Conservation (phyloP, 805 yeast species). For the Schizosaccharomyces octosporus region DNA sequence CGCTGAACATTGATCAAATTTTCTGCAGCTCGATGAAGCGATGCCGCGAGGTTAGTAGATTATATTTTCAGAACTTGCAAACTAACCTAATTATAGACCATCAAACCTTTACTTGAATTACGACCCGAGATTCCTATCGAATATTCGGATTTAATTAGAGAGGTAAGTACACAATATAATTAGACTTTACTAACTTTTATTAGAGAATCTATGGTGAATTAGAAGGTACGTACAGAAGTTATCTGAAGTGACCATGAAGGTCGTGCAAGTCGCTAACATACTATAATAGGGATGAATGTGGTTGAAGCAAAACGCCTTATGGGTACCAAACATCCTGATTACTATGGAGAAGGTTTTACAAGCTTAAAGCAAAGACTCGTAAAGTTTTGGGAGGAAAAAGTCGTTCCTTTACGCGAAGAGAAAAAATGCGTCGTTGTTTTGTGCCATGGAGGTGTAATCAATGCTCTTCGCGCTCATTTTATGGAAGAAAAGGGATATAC, state of each 20-base stretch:
- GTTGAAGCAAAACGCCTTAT: not conserved
- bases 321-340: not conserved
- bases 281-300: not conserved
- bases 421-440: not conserved
- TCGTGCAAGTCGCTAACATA: not conserved
- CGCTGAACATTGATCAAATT: not conserved
- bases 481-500: conserved; percentile 1
- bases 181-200: not conserved
- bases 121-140: not conserved
- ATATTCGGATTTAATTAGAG: not conserved
- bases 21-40: not conserved
- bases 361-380: not conserved
- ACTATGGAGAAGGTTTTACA: not conserved
- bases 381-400: not conserved
- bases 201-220: not conserved
- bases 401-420: not conserved
- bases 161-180: not conserved
- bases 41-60: not conserved
- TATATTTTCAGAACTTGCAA: too few relatives aligned
- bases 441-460: not conserved
- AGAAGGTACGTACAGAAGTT: not conserved
- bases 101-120: not conserved
- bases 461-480: not conserved
- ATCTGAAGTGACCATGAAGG: too few relatives aligned
- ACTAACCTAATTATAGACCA: not conserved